Evolutionary conservation across 345 rosid genomes (phyloP), one percentile per base, ranked within the genome.

Genomic region (Eucalyptus erythrocorys): DNA sequence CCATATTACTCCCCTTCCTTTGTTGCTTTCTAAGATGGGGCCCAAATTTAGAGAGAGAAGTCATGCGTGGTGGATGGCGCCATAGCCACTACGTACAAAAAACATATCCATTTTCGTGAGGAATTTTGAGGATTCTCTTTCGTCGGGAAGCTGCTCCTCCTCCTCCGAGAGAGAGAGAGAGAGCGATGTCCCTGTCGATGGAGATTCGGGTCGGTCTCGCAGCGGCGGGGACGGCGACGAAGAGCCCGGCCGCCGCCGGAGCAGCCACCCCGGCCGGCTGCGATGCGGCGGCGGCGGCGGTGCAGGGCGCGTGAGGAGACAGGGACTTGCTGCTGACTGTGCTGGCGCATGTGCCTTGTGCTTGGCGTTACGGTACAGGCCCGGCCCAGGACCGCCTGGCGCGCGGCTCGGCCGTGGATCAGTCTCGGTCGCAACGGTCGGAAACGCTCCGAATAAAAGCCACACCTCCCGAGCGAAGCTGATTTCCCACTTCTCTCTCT

Each of bases 341-440:
- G 95, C 91, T 92, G 76, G 97, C 97, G 95, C 90, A 91, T 96
- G 68, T 93, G 99, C 92, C 92, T 94, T 95, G 86, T 94, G 97
- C 42, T 17, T 6, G 42, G 80, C 80, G 6, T 34, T n/a, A 4
- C 42, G 80, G 21, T 19, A 37, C 10, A 9, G 37, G 79, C 40
- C 79, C 57, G 57, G 57, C 8, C 40, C 9, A n/a, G 21, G 79
- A 66, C 42, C 19, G 79, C 79, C 79, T 42, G 79, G 79, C 79
- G 22, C 32, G 79, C 79, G 11, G 40, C 40, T 98, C 57, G 92
- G 94, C 98, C 91, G 90, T 87, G 86, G 87, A 93, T 79, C 93
- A 86, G 6, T 89, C 96, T 89, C 96, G 95, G 48, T 95, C 42
- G 57, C 40, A 53, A 48, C 57, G 27, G 57, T 85, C 87, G 43